Percentiles rank a stretch among this genome's conserved stretches.
Conservation (phyloP, 2,329 filamentous ascomycete genomes). For the Venturia asperata region DNA sequence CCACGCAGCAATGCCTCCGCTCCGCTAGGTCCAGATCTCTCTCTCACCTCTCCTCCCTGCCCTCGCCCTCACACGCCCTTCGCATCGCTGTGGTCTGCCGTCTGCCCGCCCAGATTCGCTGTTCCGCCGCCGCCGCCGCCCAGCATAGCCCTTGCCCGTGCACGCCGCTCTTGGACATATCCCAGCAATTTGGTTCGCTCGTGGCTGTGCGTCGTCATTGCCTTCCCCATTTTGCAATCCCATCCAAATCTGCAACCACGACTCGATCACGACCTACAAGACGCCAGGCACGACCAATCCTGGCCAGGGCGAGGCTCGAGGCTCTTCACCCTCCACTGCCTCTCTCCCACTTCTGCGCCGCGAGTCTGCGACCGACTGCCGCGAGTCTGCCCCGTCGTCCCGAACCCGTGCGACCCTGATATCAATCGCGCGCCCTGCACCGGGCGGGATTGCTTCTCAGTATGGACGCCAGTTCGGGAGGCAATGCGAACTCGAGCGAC, state of each 20-base stretch:
- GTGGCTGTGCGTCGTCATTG: not conserved
- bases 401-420: not conserved
- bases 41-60: not conserved
- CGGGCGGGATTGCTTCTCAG: not conserved
- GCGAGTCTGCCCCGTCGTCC: not conserved
- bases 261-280: not conserved
- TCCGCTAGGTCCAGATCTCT: not conserved
- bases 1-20: not conserved
- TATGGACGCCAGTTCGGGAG: conserved; percentile 29
- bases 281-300: not conserved
- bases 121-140: not conserved
- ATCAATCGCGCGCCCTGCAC: not conserved
- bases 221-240: not conserved
- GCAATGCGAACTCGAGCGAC: conserved; percentile 70
- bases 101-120: not conserved
- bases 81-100: not conserved
- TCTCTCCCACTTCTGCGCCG: not conserved
- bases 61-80: not conserved
- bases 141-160: not conserved
- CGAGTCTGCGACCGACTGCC: not conserved
- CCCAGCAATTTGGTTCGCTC: not conserved
- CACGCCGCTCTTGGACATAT: not conserved
- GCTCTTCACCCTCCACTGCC: not conserved
- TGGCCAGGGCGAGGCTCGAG: conserved; percentile 8
- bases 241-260: not conserved